Conservation (phyloP, 1,139 yeast genomes). For the Wickerhamomyces sp. region DNA sequence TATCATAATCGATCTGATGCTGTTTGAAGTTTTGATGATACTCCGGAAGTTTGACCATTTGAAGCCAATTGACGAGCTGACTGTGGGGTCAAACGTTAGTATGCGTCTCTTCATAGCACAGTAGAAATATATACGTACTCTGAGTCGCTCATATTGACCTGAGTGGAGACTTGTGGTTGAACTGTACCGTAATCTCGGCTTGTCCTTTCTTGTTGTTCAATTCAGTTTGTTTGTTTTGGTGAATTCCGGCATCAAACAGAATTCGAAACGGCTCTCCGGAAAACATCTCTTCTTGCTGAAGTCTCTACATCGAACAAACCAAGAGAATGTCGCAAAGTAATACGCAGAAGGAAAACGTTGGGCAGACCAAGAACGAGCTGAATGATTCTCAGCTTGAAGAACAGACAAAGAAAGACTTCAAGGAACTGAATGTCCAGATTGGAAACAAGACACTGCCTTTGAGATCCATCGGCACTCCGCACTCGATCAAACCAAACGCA, state of each 20-base stretch:
- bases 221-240: too few species aligned
- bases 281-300: too few species aligned
- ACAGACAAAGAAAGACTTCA: neutral
- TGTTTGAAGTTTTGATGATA: neutral
- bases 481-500: neutral
- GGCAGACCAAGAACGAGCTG: too few species aligned
- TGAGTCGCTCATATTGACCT: neutral
- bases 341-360: too few species aligned
- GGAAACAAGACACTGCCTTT: neutral
- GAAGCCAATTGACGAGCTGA: neutral
- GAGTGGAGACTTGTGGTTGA: neutral
- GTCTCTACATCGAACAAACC: too few species aligned
- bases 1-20: conserved; percentile 36
- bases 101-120: neutral
- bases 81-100: neutral
- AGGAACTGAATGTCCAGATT: conserved; percentile 1
- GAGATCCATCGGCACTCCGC: neutral
- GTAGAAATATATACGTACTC: neutral
- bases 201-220: too few species aligned
- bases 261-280: too few species aligned
- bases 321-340: too few species aligned
- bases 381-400: neutral
- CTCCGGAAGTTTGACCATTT: neutral
- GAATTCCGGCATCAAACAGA: too few species aligned
- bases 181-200: too few species aligned